phyloP scores from a whole-genome alignment of 805 yeast species.

The Saturnispora halmiae region DNA sequence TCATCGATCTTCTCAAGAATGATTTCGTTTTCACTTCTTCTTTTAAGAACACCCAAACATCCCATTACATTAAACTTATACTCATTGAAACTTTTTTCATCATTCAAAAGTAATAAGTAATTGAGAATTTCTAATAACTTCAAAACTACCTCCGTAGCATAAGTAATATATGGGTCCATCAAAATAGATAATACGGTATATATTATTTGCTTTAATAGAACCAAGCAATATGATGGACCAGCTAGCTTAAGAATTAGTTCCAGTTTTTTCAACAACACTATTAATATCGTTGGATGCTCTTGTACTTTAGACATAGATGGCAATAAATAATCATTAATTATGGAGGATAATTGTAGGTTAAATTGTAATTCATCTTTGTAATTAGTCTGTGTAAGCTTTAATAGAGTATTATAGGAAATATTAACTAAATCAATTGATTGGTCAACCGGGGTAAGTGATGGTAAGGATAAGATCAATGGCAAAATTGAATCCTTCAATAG shows the following conservation, averaged over 20 bases:
- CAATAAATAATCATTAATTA: conserved; percentile 23
- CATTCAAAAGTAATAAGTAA: conserved; percentile 1
- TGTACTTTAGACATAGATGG: conserved; percentile 22
- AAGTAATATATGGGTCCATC: conserved; percentile 22
- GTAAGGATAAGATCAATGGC: conserved; percentile 25
- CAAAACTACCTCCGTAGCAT: conserved; percentile 12
- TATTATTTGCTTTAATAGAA: conserved; percentile 18
- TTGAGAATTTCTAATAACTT: background rate
- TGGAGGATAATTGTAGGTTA: conserved; percentile 14
- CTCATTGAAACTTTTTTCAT: background rate
- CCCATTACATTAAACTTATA: conserved; percentile 23
- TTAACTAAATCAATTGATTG: conserved; percentile 19
- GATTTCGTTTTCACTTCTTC: background rate
- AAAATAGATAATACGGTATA: conserved; percentile 20
- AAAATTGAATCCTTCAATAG: conserved; percentile 20
- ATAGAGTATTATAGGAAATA: conserved; percentile 18
- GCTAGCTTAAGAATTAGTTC: conserved; percentile 13
- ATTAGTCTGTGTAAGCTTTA: conserved; percentile 13
- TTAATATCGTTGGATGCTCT: conserved; percentile 21
- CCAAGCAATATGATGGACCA: conserved; percentile 16
- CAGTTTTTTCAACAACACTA: conserved; percentile 14
- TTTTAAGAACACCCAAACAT: conserved; percentile 13
- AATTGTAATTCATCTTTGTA: conserved; percentile 8
- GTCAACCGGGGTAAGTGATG: conserved; percentile 22
- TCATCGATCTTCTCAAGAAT: background rate